These are phyloP conservation scores for Mortierella sp. DNA, from an alignment of 371 early-diverging fungal species.

Conservation along the genomic window DNA sequence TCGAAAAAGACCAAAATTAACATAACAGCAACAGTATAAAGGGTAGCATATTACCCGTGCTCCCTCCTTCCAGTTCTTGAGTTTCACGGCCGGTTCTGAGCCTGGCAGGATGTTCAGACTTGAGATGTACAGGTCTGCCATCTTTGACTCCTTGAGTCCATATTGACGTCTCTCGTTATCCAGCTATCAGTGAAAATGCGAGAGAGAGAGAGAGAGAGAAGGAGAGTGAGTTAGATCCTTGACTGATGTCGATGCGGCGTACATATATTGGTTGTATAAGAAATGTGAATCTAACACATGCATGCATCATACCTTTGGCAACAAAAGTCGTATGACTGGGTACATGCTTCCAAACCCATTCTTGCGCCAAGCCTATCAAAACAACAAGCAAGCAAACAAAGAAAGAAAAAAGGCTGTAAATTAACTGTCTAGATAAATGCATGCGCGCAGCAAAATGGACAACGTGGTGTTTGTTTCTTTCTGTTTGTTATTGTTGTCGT, in stretches of 20 bases:
- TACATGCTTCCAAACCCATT: slow-evolving; percentile 64
- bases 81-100: slow-evolving; percentile 66
- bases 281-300: not conserved
- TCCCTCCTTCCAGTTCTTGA: slow-evolving; percentile 73
- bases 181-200: slow-evolving; percentile 60
- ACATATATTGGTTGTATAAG: no score
- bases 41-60: slow-evolving; percentile 35
- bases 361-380: slow-evolving; percentile 61
- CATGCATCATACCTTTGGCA: slow-evolving; percentile 68
- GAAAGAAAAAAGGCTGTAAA: not conserved
- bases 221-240: not conserved
- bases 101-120: slow-evolving; percentile 66
- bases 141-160: slow-evolving; percentile 74
- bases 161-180: slow-evolving; percentile 74
- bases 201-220: not conserved
- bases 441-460: not conserved
- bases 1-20: not conserved
- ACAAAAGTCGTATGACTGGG: slow-evolving; percentile 74
- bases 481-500: not conserved
- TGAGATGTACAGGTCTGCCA: slow-evolving; percentile 74
- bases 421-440: no score
- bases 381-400: not conserved
- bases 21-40: slow-evolving; percentile 5
- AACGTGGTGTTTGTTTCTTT: no score
- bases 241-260: not conserved